A percentile compares a stretch with the other conserved stretches of the same genome.
phyloP scores from a whole-genome alignment of 1,139 yeast genomes.

The Suhomyces atakaporum region DNA sequence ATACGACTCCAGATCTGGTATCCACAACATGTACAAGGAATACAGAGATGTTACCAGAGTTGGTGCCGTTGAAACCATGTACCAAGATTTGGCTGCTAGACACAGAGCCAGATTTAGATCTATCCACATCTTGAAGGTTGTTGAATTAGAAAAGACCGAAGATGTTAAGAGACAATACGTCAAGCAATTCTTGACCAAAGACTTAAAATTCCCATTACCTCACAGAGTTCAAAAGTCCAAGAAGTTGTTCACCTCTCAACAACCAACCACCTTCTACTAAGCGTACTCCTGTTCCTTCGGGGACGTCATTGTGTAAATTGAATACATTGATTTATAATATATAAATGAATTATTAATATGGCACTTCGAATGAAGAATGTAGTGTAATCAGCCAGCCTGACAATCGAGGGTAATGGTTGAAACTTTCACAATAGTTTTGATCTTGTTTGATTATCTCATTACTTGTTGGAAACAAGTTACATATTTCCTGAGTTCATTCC shows the following conservation, averaged over 20 bases:
- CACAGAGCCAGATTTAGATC: slow-evolving; percentile 99
- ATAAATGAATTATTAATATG: slow-evolving; percentile 14
- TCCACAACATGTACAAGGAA: slow-evolving; percentile 99
- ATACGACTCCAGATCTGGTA: slow-evolving; percentile 99
- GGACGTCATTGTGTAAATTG: slow-evolving; percentile 12
- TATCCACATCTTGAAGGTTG: slow-evolving; percentile 98
- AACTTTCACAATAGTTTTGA: too few relatives aligned
- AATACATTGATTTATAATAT: slow-evolving; percentile 12
- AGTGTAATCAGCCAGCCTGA: neutral
- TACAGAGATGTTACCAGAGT: slow-evolving; percentile 99
- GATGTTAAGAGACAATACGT: slow-evolving; percentile 99
- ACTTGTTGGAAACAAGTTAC: neutral
- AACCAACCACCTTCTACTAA: slow-evolving; percentile 97
- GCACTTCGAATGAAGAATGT: neutral
- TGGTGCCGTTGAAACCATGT: slow-evolving; percentile 97
- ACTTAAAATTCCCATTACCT: slow-evolving; percentile 99
- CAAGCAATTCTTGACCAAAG: slow-evolving; percentile 94
- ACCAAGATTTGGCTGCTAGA: slow-evolving; percentile 99
- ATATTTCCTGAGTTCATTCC: too few relatives aligned
- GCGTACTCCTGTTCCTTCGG: slow-evolving; percentile 12
- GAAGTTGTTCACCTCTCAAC: slow-evolving; percentile 85
- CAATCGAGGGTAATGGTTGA: too few relatives aligned
- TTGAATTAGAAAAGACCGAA: slow-evolving; percentile 95
- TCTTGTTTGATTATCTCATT: neutral
- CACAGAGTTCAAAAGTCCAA: slow-evolving; percentile 96